Base-by-base conservation (phyloP, 208 protist genomes). In the Trypanosoma avium region DNA sequence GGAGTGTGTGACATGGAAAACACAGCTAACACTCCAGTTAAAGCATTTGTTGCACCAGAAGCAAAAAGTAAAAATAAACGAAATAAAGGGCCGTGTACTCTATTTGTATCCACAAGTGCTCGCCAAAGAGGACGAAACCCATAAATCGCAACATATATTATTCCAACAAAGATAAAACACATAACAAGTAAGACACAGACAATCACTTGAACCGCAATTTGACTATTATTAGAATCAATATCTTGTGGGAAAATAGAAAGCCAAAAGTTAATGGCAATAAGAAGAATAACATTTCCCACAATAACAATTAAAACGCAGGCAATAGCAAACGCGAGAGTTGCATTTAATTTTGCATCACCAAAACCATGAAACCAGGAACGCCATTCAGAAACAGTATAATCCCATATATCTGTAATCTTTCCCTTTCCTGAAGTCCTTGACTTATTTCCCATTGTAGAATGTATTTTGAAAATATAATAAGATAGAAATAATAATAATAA, bases 231-330 rank as follows among this genome's bases (percentile, higher is more conserved):
- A 24, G 19, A 47, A 32, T 65, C 32, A 3, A 60, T 26, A 15
- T 81, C 70, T 26, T 52, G 22, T 0, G 84, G 81, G 42, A 93
- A 86, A 26, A 75, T 42, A 15, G 32, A 59, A 17, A 91, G 61
- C 84, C 87, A 93, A 56, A 93, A 93, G 75, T 93, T 93, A 47
- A 82, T 47, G 8, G 79, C 49, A 43, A 93, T 89, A 21, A 93
- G 75, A 0, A 90, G 27, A 54, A 93, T 75, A 3, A 89, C 77
- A 49, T 93, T 93, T 46, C 87, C 87, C 3, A 93, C 72, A 47
- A 93, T 81, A 1, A 93, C 77, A 15, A 82, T 47, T 5, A 71
- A 33, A 24, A 89, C 79, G 43, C 81, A 90, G 45, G 88, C 56
- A 50, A 93, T 77, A 49, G 84, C 84, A 36, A 93, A 80, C n/a